Evolutionary conservation across 768 basidiomycete genomes (phyloP).

Genomic region (Saitozyma podzolica): DNA sequence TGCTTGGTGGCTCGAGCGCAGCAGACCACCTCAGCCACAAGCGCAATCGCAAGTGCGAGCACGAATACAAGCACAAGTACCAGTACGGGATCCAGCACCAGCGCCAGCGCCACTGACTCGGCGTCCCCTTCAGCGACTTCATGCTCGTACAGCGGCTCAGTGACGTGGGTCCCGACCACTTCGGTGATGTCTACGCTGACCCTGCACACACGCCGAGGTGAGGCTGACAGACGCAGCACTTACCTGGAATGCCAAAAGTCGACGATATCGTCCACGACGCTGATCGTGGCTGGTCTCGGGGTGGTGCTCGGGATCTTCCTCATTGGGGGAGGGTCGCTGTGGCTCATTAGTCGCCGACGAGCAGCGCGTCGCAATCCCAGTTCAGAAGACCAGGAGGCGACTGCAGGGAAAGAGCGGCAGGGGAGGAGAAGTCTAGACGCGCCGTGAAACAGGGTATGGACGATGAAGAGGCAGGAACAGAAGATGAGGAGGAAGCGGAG

Average conservation of each 20-base stretch:
- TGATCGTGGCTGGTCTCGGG: slow-evolving; percentile 37
- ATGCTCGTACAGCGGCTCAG: slow-evolving; percentile 16
- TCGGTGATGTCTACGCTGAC: neutral
- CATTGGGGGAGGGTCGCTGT: neutral
- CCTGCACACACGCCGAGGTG: slow-evolving; percentile 12
- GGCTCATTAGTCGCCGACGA: too few relatives aligned
- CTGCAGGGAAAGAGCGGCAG: too few relatives aligned
- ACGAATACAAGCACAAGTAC: neutral
- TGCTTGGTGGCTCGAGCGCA: neutral
- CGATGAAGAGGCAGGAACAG: neutral
- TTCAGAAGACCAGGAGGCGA: too few relatives aligned
- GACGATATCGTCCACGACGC: slow-evolving; percentile 28
- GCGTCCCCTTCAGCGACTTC: neutral
- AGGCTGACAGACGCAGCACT: too few relatives aligned
- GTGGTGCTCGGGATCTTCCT: slow-evolving; percentile 32
- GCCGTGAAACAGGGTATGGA: too few relatives aligned
- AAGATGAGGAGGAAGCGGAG: neutral
- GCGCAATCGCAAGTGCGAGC: neutral
- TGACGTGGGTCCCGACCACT: slow-evolving; percentile 12
- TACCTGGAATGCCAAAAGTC: slow-evolving; percentile 35
- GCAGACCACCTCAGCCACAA: neutral
- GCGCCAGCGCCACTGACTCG: neutral
- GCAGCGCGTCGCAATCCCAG: too few relatives aligned
- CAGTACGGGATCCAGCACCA: neutral
- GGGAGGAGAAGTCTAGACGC: too few relatives aligned